Evolutionary conservation across 2,329 filamentous ascomycete species (phyloP), one percentile per base, ranked within the genome.

Genomic region (Cladobotryum protrusum): DNA sequence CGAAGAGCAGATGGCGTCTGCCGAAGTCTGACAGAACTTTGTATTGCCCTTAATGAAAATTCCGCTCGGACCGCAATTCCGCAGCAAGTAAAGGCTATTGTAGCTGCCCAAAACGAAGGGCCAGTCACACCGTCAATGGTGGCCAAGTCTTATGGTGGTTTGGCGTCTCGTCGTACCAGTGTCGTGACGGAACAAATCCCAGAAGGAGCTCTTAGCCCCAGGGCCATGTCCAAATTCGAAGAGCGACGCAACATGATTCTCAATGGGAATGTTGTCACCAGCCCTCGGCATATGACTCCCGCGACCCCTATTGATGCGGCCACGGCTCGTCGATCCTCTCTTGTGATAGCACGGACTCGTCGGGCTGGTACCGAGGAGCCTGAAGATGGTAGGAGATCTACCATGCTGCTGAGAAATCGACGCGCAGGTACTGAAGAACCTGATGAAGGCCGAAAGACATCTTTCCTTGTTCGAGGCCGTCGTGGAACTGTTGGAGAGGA

Each of bases 1-100:
- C 83, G 92, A 54, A 96, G 96, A 67, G 89, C 89, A 24, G 92
- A 99, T 63, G 90, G 87, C 62, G 83, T 99, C 63, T 97, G 93
- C 65, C 86, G 92, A 48, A 93, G 87, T 61, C 72, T 99, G 56
- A 97, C 92, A 0, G 93, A 99, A 67, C 76, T 99, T 6, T 96
- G 89, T 63, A 79, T 99, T 49, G 87, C 90, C 1, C 72, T 99
- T 48, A 83, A 84, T 29, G 86, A 88, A 55, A 79, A 82, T 37
- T 64, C 63, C 3, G 61, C 64, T 2, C 68, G 69, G 46, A 54
- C 57, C 15, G 24, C 24, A 29, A 29, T 29, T 29, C 24, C 24
- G 11, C 24, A 29, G 6, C 24, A 29, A 29, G 48, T 58, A 2
- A 53, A 55, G 35, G 47, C 53, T 24, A 43, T 47, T 11, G 42